Conservation (phyloP, 495 filamentous ascomycete genomes). For the Tetracladium marchalianum region DNA sequence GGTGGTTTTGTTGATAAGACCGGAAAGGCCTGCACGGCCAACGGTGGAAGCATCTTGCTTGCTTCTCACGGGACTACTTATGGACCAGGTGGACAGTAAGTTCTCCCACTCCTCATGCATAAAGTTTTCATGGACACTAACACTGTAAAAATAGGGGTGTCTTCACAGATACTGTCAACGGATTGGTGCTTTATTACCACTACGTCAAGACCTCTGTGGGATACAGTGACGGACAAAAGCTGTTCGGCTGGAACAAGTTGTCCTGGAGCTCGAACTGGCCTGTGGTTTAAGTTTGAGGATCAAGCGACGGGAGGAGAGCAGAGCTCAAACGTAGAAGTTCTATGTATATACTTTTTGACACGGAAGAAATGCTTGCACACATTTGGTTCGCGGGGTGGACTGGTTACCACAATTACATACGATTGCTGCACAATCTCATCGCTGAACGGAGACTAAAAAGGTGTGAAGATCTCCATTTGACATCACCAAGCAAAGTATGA, state of each 20-base stretch:
- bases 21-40: slow-evolving; percentile 43
- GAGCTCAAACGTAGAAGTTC: no score
- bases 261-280: slow-evolving; percentile 61
- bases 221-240: slow-evolving; percentile 51
- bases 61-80: slow-evolving; percentile 55
- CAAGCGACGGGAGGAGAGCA: no score
- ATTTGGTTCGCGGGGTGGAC: no score
- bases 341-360: no score
- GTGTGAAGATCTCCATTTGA: no score
- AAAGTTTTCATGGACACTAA: slow-evolving; percentile 17
- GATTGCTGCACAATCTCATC: no score
- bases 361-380: no score
- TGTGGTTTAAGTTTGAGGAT: slow-evolving; percentile 24
- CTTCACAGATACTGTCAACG: slow-evolving; percentile 33
- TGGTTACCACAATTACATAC: no score
- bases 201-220: slow-evolving; percentile 56
- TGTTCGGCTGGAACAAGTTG: slow-evolving; percentile 60
- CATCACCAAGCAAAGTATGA: no score
- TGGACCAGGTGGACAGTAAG: slow-evolving; percentile 58
- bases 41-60: slow-evolving; percentile 55
- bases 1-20: slow-evolving; percentile 50
- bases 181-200: slow-evolving; percentile 61
- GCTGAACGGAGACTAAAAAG: no score
- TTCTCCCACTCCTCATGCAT: slow-evolving; percentile 14
- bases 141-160: slow-evolving; percentile 29